These are phyloP conservation scores for Skeletonema menzelii DNA, from an alignment of 108 stramenopile genomes.

Conservation along the genomic window DNA sequence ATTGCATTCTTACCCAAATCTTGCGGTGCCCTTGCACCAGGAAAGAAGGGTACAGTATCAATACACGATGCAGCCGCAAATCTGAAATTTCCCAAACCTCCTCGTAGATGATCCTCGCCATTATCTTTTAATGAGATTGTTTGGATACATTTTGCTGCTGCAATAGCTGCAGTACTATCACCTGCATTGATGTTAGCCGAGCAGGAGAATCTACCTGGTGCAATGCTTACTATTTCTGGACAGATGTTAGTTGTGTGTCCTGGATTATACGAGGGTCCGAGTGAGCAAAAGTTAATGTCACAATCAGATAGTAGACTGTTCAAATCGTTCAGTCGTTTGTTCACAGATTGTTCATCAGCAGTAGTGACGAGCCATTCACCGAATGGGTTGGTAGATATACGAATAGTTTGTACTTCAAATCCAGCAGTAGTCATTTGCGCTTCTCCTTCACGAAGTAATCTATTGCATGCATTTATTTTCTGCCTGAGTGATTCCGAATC, in stretches of 20 bases:
- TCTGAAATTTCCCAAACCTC: slow-evolving; percentile 80
- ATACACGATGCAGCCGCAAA: slow-evolving; percentile 65
- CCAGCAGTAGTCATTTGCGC: slow-evolving; percentile 38
- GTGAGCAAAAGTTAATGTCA: slow-evolving; percentile 65
- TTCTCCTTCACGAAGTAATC: slow-evolving; percentile 27
- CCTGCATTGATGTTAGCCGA: slow-evolving; percentile 52
- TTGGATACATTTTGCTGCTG: slow-evolving; percentile 56
- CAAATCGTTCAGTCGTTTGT: slow-evolving; percentile 12
- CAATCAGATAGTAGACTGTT: slow-evolving; percentile 42
- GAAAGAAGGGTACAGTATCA: slow-evolving; percentile 81
- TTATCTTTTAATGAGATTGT: slow-evolving; percentile 42
- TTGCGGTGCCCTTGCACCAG: slow-evolving; percentile 56
- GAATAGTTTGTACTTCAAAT: slow-evolving; percentile 76
- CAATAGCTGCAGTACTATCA: slow-evolving; percentile 42
- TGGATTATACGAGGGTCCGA: slow-evolving; percentile 62
- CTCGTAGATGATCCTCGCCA: slow-evolving; percentile 22
- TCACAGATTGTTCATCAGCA: not conserved
- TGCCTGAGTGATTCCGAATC: not conserved
- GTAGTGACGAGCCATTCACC: slow-evolving; percentile 62
- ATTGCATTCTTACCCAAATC: slow-evolving; percentile 5
- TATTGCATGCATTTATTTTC: slow-evolving; percentile 25
- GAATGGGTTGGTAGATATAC: slow-evolving; percentile 90
- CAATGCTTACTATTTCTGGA: slow-evolving; percentile 44
- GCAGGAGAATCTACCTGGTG: slow-evolving; percentile 59
- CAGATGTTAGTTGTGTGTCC: slow-evolving; percentile 44